Evolutionary conservation across 192 early-diverging fungal species (phyloP).

Genomic region (Rhizoclosmatium sp.): DNA sequence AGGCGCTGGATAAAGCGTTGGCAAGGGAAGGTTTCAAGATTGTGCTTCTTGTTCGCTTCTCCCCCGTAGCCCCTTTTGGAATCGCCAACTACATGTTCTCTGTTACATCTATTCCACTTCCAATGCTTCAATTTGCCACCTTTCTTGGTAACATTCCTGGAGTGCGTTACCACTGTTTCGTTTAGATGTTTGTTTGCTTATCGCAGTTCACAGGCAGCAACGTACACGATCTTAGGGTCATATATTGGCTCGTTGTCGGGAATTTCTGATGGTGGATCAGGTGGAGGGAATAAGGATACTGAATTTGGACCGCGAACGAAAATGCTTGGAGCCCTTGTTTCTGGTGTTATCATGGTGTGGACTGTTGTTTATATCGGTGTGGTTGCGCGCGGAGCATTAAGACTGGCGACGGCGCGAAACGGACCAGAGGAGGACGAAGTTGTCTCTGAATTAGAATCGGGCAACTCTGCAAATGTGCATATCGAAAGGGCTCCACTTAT

Average conservation of each 20-base stretch:
- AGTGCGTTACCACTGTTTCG: background rate
- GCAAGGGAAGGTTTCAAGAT: constrained; percentile 40
- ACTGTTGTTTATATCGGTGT: constrained; percentile 43
- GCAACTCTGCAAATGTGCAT: background rate
- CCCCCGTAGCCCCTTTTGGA: constrained; percentile 40
- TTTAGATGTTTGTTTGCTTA: background rate
- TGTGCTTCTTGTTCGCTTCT: constrained; percentile 38
- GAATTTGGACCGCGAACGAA: constrained; percentile 5
- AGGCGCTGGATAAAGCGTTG: constrained; percentile 32
- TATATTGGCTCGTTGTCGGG: constrained; percentile 35
- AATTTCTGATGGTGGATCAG: constrained; percentile 14
- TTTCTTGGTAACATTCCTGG: constrained; percentile 36
- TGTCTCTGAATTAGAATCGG: background rate
- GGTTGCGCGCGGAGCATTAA: constrained; percentile 38
- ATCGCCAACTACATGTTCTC: constrained; percentile 39
- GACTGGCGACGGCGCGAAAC: constrained; percentile 22
- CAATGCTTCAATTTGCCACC: constrained; percentile 21
- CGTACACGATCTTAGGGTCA: constrained; percentile 39
- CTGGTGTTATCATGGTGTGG: constrained; percentile 21
- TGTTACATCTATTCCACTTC: constrained; percentile 29
- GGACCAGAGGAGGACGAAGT: background rate
- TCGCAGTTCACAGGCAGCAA: background rate
- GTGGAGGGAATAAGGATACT: background rate
- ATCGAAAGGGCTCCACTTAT: constrained; percentile 6
- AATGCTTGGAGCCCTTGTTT: constrained; percentile 17